Evolutionary conservation across 2,329 filamentous ascomycete species (phyloP), one percentile per base, ranked within the genome.

Genomic region (Ceratocystis smalleyi): DNA sequence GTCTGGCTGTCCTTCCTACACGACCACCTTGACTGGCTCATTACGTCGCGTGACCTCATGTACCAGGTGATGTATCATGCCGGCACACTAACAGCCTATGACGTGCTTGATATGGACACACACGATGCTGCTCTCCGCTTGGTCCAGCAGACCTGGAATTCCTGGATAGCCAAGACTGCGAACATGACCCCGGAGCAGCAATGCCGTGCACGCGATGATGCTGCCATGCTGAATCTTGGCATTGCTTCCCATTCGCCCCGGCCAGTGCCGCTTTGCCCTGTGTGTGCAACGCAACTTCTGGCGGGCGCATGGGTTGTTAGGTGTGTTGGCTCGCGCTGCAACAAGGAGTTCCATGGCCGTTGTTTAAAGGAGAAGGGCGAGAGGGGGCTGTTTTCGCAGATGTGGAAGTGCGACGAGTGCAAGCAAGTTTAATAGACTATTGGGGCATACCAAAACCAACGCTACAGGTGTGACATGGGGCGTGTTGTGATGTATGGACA

Each of bases 31-130:
- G 57, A 70, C 2, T 84, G 82, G 82, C 72, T 84, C n/a, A 74
- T 77, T 8, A 74, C 74, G 6, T 75, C 75, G 10, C 74, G 75
- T 27, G 73, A 76, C 59, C 78, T 81, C 17, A 76, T 79, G 70
- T 73, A 75, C 3, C 81, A 84, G 69, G 82, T 82, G 67, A 77
- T 78, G 57, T 82, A 82, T 68, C 81, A 83, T 68, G 69, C 78
- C 17, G 76, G 75, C 47, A 77, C 80, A 61, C 73, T 84, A 60
- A 73, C 82, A 47, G 77, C 78, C 1, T 74, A 79, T 51, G 74
- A 78, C 63, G 73, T 77, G 3, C 70, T 84, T 30, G 72, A 75
- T 4, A 78, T 80, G 57, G 68, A 73, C 2, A 76, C 73, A 24
- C 71, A 83, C 19, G 67, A 73, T 6, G 71, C 77, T 49, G 78